These are phyloP conservation scores for Fusarium brevicatenulatum DNA, from an alignment of 2,329 filamentous ascomycete species.

Conservation along the genomic window DNA sequence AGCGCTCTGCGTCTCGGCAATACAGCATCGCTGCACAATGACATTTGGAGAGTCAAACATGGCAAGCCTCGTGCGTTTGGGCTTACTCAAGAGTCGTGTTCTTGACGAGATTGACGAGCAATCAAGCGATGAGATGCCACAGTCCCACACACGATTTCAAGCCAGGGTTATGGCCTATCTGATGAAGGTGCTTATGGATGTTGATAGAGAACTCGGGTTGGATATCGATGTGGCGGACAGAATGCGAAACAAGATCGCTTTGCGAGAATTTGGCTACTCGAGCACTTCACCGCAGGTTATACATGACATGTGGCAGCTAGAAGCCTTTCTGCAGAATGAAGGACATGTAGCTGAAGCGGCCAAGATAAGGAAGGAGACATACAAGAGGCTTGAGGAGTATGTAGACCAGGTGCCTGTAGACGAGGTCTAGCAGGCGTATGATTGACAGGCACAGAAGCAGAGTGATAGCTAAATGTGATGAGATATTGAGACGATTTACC, in stretches of 20 bases:
- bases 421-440: background rate
- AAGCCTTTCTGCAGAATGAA: background rate
- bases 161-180: slow-evolving; percentile 13
- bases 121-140: background rate
- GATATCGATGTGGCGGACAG: slow-evolving; percentile 12
- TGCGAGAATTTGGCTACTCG: slow-evolving; percentile 18
- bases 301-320: slow-evolving; percentile 17
- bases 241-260: background rate
- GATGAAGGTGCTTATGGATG: slow-evolving; percentile 7
- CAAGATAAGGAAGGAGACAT: slow-evolving; percentile 3
- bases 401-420: background rate
- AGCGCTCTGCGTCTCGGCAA: slow-evolving; percentile 8
- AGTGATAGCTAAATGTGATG: background rate
- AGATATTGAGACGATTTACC: slow-evolving; percentile 2
- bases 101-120: background rate
- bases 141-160: background rate
- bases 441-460: background rate
- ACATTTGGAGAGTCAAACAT: background rate
- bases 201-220: slow-evolving; percentile 2
- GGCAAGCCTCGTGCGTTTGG: background rate
- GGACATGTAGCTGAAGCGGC: background rate
- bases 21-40: slow-evolving; percentile 19
- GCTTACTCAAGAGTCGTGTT: background rate
- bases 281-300: slow-evolving; percentile 6
- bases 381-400: slow-evolving; percentile 14